These are phyloP conservation scores for Naganishia onofrii DNA, from an alignment of 768 basidiomycete species.

Conservation along the genomic window DNA sequence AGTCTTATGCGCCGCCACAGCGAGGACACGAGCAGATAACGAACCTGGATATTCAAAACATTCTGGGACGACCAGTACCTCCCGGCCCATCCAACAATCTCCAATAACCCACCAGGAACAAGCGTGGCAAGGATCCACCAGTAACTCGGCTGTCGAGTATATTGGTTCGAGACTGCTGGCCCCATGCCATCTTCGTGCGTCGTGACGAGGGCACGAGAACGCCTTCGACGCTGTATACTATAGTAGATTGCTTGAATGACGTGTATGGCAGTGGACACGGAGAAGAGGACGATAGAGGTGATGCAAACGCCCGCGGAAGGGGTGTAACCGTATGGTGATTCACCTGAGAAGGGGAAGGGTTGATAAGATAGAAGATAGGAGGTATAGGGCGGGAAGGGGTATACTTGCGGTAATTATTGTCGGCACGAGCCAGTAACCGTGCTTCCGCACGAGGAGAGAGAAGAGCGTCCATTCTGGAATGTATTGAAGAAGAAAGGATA, in stretches of 20 bases:
- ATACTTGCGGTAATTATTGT: not conserved
- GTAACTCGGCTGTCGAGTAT: slow-evolving; percentile 40
- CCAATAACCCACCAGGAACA: slow-evolving; percentile 42
- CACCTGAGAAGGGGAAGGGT: not conserved
- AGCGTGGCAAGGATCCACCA: slow-evolving; percentile 50
- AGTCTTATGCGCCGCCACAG: not conserved
- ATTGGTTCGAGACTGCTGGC: slow-evolving; percentile 24
- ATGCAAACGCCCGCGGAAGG: slow-evolving; percentile 40
- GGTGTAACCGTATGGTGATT: slow-evolving; percentile 41
- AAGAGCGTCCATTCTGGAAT: too few species aligned
- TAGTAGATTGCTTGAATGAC: slow-evolving; percentile 36
- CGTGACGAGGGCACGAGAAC: slow-evolving; percentile 31
- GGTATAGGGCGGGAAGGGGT: not conserved
- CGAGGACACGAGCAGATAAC: too few species aligned
- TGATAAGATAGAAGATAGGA: not conserved
- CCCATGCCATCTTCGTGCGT: slow-evolving; percentile 36
- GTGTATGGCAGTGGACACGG: slow-evolving; percentile 40
- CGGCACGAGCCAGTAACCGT: not conserved
- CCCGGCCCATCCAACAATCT: slow-evolving; percentile 47
- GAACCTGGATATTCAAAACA: slow-evolving; percentile 30
- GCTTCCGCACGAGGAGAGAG: not conserved
- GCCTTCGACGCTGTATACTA: slow-evolving; percentile 41
- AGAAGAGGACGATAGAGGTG: slow-evolving; percentile 47
- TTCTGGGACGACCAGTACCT: slow-evolving; percentile 44
- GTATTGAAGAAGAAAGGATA: not conserved